Conservation (phyloP, 768 basidiomycete genomes). For the Tephrocybe sp. region DNA sequence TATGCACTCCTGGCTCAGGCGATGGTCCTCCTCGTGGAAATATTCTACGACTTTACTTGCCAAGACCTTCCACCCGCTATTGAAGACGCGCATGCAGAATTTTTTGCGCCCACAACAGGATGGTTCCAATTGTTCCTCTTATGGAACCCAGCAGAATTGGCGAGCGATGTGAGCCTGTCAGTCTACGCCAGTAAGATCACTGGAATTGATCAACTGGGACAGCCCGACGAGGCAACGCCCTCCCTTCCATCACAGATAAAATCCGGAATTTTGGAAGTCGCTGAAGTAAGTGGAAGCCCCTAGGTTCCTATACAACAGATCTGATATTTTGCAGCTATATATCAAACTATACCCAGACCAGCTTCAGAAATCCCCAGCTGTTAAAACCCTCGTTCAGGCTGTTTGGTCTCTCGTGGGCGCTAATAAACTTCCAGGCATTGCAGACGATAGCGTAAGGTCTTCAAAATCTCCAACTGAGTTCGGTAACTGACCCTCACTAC, state of each 20-base stretch:
- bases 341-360: constrained; percentile 84
- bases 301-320: background rate
- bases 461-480: background rate
- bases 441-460: constrained; percentile 67
- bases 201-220: constrained; percentile 11
- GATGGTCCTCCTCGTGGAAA: constrained; percentile 77
- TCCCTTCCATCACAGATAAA: constrained; percentile 90
- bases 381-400: constrained; percentile 75
- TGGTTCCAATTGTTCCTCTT: constrained; percentile 80
- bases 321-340: constrained; percentile 53
- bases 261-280: constrained; percentile 86
- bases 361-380: constrained; percentile 58
- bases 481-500: too few species aligned
- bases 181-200: constrained; percentile 8
- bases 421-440: constrained; percentile 63
- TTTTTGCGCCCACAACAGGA: constrained; percentile 70
- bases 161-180: constrained; percentile 59
- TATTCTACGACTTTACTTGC: constrained; percentile 92
- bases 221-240: constrained; percentile 82
- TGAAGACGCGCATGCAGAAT: constrained; percentile 83
- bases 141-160: constrained; percentile 74
- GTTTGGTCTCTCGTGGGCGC: constrained; percentile 90
- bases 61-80: constrained; percentile 95
- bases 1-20: constrained; percentile 63
- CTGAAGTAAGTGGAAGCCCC: constrained; percentile 55